Evolutionary conservation across 768 basidiomycete species (phyloP), one percentile per base, ranked within the genome.

Genomic region (Tricholoma matsutake): DNA sequence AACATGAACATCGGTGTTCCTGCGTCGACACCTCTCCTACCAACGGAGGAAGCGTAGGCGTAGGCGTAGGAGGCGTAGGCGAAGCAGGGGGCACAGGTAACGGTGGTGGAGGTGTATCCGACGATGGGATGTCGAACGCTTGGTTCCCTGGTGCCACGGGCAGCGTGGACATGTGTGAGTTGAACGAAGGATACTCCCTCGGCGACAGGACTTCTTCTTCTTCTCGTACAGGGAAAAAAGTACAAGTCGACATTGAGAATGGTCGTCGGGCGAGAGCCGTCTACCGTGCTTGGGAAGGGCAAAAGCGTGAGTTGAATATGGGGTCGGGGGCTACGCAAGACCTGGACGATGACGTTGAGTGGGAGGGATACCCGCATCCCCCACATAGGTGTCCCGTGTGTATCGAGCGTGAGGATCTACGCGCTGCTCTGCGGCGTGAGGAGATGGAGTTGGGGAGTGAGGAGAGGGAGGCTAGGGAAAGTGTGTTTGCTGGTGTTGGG

Each of bases 111-210:
- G 55, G 35, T 2, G 54, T 41, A 16, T 61, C 59, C 25, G 80
- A 81, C 43, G 72, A 74, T 18, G 71, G 73, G 18, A 74, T 79
- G 69, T 63, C 61, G 22, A 79, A 78, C 57, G 80, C 76, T 6
- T 81, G 75, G 72, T 72, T 81, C 54, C 78, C 77, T 5, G 76
- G 77, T 20, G 63, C 6, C n/a, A 32, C 41, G n/a, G 56, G 56
- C 39, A 57, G 32, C 25, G 54, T 58, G 7, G 69, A 68, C 20
- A 53, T 61, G 61, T 60, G 52, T 10, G 43, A 62, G 37, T 41
- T n/a, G 57, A 62, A 29, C 3, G 29, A 54, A 11, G 52, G 57
- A 63, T 62, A n/a, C 4, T 39, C 37, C 37, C 16, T 16, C 14
- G 14, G 2, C 14, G 14, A 16, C 10, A 8, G 35, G 11, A 1